Evolutionary conservation across 306 rosid genomes (phyloP).

Genomic region (Oxytropis ochrocephala): DNA sequence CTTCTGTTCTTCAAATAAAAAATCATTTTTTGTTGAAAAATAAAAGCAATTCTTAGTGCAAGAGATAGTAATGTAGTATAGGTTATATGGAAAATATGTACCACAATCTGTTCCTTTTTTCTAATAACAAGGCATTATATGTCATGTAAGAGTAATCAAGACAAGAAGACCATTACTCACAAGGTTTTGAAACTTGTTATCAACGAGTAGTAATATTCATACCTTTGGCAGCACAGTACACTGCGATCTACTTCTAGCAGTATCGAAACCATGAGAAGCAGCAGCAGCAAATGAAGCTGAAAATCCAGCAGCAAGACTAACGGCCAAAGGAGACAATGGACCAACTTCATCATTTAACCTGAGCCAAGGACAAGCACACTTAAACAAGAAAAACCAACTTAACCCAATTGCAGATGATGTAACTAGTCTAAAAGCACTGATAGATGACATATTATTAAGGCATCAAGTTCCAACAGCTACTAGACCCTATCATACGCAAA

Average conservation of each 20-base stretch:
- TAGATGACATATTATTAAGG: constrained; percentile 3
- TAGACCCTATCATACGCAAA: background rate
- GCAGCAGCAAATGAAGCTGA: constrained; percentile 89
- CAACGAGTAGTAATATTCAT: background rate
- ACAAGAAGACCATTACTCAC: constrained; percentile 9
- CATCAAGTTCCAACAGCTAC: background rate
- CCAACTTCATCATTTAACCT: constrained; percentile 72
- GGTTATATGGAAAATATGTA: background rate
- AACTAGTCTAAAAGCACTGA: constrained; percentile 2
- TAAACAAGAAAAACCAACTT: constrained; percentile 12
- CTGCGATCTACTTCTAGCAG: constrained; percentile 70
- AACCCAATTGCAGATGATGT: constrained; percentile 2
- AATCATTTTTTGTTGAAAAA: background rate
- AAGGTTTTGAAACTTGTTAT: constrained; percentile 5
- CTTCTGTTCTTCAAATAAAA: background rate
- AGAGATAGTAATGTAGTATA: background rate
- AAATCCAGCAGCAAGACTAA: constrained; percentile 79
- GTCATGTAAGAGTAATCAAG: constrained; percentile 5
- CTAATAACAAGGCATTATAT: background rate
- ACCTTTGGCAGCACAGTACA: constrained; percentile 86
- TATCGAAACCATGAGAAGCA: constrained; percentile 93
- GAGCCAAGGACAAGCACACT: constrained; percentile 27
- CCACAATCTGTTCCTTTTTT: background rate
- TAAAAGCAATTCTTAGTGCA: background rate
- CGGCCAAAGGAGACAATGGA: constrained; percentile 66